Evolutionary conservation across 179 eudicot genomes (phyloP).

Genomic region (Silene coronaria): DNA sequence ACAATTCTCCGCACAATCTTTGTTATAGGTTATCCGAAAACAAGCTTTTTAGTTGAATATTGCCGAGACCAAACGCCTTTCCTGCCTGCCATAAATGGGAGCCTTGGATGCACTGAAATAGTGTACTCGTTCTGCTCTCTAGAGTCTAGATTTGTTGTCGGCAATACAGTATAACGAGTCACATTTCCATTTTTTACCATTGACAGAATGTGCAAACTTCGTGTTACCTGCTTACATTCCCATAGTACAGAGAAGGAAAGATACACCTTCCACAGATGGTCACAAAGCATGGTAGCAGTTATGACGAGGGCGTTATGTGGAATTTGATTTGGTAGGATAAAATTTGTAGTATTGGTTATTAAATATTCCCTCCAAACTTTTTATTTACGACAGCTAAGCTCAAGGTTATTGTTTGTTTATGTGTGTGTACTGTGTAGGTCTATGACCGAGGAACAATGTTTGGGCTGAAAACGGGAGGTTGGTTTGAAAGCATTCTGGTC

Average conservation of each 20-base stretch:
- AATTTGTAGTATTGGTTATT: neutral
- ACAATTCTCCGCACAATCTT: no score
- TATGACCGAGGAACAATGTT: conserved; percentile 95
- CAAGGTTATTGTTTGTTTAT: neutral
- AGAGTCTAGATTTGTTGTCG: no score
- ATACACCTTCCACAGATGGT: conserved; percentile 64
- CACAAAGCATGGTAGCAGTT: conserved; percentile 97
- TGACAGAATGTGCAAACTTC: conserved; percentile 88
- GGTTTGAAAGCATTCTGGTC: conserved; percentile 91
- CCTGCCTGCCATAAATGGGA: no score
- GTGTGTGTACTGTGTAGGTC: conserved; percentile 64
- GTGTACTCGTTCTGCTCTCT: no score
- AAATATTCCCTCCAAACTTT: no score
- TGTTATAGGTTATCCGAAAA: no score
- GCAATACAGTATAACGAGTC: no score
- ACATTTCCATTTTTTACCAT: neutral
- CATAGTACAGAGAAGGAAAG: conserved; percentile 78
- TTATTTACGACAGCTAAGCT: no score
- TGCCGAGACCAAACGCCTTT: no score
- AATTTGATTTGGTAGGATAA: conserved; percentile 69
- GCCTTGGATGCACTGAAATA: no score
- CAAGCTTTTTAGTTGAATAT: no score
- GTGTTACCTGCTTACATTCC: conserved; percentile 89
- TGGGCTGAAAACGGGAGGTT: conserved; percentile 94
- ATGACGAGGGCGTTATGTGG: conserved; percentile 87